Base-by-base conservation (phyloP, 2,329 filamentous ascomycete species). In the Ophiostoma ulmi region DNA sequence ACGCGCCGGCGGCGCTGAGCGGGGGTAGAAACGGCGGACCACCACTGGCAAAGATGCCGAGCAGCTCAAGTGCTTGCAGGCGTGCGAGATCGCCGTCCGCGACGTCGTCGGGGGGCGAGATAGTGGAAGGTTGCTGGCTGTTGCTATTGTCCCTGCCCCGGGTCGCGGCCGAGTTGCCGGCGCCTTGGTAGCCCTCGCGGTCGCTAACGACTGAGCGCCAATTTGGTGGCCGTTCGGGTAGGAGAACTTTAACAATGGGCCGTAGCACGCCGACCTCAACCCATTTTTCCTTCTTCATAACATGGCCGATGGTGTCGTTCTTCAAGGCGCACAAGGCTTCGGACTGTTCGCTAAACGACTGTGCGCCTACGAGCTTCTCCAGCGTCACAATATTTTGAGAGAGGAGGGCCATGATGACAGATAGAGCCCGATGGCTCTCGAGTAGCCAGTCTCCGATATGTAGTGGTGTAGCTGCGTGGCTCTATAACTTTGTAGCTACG, bases 231-330 rank as follows among this genome's bases (percentile, higher is more conserved):
- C 67, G 78, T 65, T 76, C 76, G 17, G 77, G 75, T 63, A 78
- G 78, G 77, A 85, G 82, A 73, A 82, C 83, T 75, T 77, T 80
- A 76, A 83, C 84, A 70, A 85, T 81, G 44, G 86, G 85, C 69
- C 87, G 85, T 66, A 95, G 80, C 38, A 92, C 83, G 22, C 94
- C 94, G 70, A 87, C 81, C 71, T 83, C 83, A 58, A 97, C 85
- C 83, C 90, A 94, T 71, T 87, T 80, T 80, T 94, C 90, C 80
- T 99, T 99, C 78, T 90, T 90, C 79, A 94, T 89, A 44, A 91
- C 86, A 79, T 98, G 93, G 35, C 95, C 95, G 72, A 97, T 88
- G 67, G 97, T 86, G 73, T 95, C 91, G 79, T 97, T 95, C 82
- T 97, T 98, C 39, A 99, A 82, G 61, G 84, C 83, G 74, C 89